Percentiles rank a stretch among this genome's conserved stretches.
Evolutionary conservation across 2,329 filamentous ascomycete genomes (phyloP).

Genomic region (Myriosclerotinia scirpicola): DNA sequence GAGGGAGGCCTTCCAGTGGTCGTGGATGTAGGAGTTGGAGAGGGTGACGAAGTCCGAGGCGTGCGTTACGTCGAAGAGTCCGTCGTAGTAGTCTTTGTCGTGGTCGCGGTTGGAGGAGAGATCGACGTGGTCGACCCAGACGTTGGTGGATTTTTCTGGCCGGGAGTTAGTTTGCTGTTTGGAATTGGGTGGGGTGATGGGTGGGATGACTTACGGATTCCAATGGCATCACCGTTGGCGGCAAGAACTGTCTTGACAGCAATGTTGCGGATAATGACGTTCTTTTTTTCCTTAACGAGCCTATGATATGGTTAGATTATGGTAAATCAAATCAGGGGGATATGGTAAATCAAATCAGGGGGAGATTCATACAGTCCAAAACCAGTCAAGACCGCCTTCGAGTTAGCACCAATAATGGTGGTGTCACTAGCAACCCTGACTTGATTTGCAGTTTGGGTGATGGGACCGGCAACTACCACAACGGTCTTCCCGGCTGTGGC

Average conservation of each 20-base stretch:
- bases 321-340: neutral
- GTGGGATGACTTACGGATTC: slow-evolving; percentile 45
- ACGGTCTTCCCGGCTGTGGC: slow-evolving; percentile 17
- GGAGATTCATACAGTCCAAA: slow-evolving; percentile 18
- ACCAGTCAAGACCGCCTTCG: slow-evolving; percentile 5
- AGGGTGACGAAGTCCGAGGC: slow-evolving; percentile 48
- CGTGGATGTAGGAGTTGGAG: slow-evolving; percentile 46
- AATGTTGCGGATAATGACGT: slow-evolving; percentile 59
- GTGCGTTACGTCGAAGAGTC: slow-evolving; percentile 48
- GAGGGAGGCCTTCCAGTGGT: slow-evolving; percentile 42
- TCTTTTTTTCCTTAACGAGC: slow-evolving; percentile 40
- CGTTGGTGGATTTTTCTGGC: slow-evolving; percentile 18
- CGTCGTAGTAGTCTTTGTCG: slow-evolving; percentile 48
- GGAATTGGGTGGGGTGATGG: neutral
- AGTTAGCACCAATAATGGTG: slow-evolving; percentile 18
- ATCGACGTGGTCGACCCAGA: slow-evolving; percentile 23
- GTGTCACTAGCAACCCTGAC: slow-evolving; percentile 20
- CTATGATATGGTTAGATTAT: neutral
- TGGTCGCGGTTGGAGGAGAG: slow-evolving; percentile 41
- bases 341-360: neutral
- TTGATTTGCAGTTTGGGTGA: slow-evolving; percentile 9
- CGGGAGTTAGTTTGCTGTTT: neutral
- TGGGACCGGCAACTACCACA: slow-evolving; percentile 13
- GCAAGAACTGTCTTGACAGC: slow-evolving; percentile 51
- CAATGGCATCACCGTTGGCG: slow-evolving; percentile 50